Percentiles rank a stretch among this genome's conserved stretches.
Evolutionary conservation across 768 basidiomycete species (phyloP).

Genomic region (Amanita inopinata): DNA sequence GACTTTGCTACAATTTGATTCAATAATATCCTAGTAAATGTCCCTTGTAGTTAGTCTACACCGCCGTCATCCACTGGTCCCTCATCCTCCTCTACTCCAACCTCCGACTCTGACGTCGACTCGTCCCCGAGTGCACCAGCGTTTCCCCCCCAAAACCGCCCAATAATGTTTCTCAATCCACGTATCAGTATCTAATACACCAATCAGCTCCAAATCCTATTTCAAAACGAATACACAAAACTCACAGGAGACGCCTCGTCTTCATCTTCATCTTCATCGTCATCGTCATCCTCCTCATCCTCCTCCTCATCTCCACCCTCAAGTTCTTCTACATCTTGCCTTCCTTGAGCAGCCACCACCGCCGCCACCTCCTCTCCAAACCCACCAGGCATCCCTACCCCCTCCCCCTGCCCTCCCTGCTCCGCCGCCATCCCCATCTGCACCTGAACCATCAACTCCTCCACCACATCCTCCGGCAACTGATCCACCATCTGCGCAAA

Average conservation of each 20-base stretch:
- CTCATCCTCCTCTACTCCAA: conserved; percentile 33
- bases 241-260: conserved; percentile 45
- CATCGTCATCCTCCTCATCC: conserved; percentile 24
- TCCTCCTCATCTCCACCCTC: conserved; percentile 19
- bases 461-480: conserved; percentile 46
- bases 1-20: too few relatives aligned
- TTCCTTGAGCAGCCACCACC: conserved; percentile 14
- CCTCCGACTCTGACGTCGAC: conserved; percentile 32
- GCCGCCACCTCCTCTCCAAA: conserved; percentile 19
- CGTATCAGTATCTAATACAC: conserved; percentile 46
- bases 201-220: neutral
- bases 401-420: conserved; percentile 20
- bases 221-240: conserved; percentile 7
- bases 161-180: conserved; percentile 47
- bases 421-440: conserved; percentile 28
- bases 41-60: conserved; percentile 26
- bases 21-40: too few relatives aligned
- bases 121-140: conserved; percentile 19
- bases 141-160: conserved; percentile 45
- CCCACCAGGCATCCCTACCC: conserved; percentile 39
- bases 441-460: conserved; percentile 44
- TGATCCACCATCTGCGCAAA: conserved; percentile 49
- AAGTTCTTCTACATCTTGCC: conserved; percentile 12
- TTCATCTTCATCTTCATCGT: conserved; percentile 32
- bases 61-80: conserved; percentile 19